Evolutionary conservation across 805 yeast species (phyloP), one percentile per base, ranked within the genome.

Genomic region (Cyberlindnera veronae): DNA sequence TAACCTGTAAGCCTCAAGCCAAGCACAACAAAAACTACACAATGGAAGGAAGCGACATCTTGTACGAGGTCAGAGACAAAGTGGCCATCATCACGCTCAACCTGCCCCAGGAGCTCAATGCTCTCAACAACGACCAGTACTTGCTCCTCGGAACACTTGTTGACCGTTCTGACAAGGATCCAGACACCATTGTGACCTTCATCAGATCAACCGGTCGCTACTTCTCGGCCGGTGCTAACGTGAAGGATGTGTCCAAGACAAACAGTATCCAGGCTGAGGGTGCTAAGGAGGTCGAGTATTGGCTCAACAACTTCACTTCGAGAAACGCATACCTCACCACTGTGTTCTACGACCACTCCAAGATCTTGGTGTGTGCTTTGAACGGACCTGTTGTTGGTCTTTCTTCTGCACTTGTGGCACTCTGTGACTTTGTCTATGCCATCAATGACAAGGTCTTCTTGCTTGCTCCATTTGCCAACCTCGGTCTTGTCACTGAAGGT

Each of bases 311-410:
- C 46, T 82, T 84, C 53, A 76, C 77, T n/a, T 74, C 88, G 4
- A 76, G 88, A 53, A 88, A 88, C 59, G 72, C 79, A 20, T 79
- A 72, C 53, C 63, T 88, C 39, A 80, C 93, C 5, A 75, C 79
- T 48, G 67, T 81, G 28, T 77, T 85, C 57, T 75, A 77, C 48
- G 74, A 78, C 53, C 96, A 88, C 62, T 63, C 71, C 9, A 88
- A 88, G 58, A 68, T 86, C 8, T 64, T 88, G 27, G 79, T 79
- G 20, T 76, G 77, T 32, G 90, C 88, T 4, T 68, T 88, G 42
- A 88, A 88, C 57, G 96, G 96, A 0, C 95, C 96, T 0, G 95
- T 79, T 5, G 74, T 88, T 43, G 96, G 96, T 0, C 70, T 88
- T 43, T 68, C 80, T 23, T 78, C 90, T 3, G 88, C 89, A 0